Evolutionary conservation across 192 early-diverging fungal species (phyloP).

Genomic region (Gigaspora rosea): DNA sequence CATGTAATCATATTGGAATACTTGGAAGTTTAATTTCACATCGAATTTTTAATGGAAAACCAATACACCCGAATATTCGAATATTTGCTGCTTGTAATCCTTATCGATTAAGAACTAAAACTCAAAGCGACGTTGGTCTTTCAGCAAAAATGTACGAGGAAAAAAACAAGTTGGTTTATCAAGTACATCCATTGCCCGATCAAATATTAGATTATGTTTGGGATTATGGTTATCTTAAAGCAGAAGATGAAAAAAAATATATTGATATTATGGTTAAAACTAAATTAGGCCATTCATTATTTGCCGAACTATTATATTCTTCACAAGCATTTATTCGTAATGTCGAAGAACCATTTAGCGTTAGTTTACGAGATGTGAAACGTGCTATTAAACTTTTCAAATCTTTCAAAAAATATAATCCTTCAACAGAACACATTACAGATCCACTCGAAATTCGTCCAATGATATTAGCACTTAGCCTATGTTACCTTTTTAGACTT

Average conservation of each 20-base stretch:
- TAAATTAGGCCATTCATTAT: neutral
- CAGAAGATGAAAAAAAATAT: constrained; percentile 11
- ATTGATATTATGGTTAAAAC: neutral
- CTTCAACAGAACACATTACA: neutral
- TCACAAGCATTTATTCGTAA: constrained; percentile 30
- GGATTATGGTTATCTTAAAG: constrained; percentile 26
- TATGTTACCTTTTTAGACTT: too few species aligned
- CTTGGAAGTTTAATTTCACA: constrained; percentile 27
- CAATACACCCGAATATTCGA: constrained; percentile 28
- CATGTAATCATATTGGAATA: constrained; percentile 27
- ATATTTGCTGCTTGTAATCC: constrained; percentile 32
- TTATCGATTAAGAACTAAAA: constrained; percentile 23
- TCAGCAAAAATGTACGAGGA: neutral
- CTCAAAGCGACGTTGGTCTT: neutral
- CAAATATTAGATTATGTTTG: neutral
- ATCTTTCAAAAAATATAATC: neutral
- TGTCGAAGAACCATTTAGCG: constrained; percentile 17
- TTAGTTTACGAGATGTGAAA: constrained; percentile 28
- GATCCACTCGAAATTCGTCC: neutral
- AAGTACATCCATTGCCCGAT: constrained; percentile 29
- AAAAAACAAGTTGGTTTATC: constrained; percentile 24
- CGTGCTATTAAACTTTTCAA: too few species aligned
- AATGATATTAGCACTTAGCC: neutral
- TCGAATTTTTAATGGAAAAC: constrained; percentile 2
- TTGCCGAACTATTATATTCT: constrained; percentile 19